phyloP scores from a whole-genome alignment of 108 stramenopile genomes.

The Discostella pseudostelligera region DNA sequence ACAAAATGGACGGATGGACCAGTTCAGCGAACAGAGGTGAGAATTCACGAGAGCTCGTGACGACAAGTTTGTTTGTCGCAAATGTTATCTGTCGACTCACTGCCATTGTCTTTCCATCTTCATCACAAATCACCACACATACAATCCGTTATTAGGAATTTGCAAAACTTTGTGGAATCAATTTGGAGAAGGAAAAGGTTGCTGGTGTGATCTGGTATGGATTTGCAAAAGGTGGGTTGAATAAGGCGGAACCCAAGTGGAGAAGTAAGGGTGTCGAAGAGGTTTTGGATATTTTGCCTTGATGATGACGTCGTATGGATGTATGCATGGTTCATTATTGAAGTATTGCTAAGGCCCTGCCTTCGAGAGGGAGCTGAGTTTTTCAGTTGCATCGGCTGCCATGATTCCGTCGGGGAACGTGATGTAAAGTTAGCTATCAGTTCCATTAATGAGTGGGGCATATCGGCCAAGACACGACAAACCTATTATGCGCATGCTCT shows the following conservation, averaged over 20 bases:
- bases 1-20: constrained; percentile 75
- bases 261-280: constrained; percentile 65
- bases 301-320: constrained; percentile 4
- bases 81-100: no score
- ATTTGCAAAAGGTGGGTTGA: constrained; percentile 64
- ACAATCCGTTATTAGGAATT: constrained; percentile 38
- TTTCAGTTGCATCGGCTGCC: not conserved
- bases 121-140: no score
- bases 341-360: not conserved
- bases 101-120: no score
- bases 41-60: no score
- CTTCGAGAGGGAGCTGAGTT: not conserved
- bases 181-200: constrained; percentile 53
- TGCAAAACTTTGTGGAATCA: constrained; percentile 63
- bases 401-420: not conserved
- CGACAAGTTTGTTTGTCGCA: no score
- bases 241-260: constrained; percentile 46
- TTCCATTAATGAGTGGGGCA: no score
- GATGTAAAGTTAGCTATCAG: not conserved
- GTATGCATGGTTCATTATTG: not conserved
- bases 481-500: no score
- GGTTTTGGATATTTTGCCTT: constrained; percentile 55
- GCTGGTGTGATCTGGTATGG: constrained; percentile 73
- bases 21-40: constrained; percentile 48
- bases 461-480: no score